These are phyloP conservation scores for Elsinoe batatas DNA, from an alignment of 2,329 filamentous ascomycete species.

Conservation along the genomic window DNA sequence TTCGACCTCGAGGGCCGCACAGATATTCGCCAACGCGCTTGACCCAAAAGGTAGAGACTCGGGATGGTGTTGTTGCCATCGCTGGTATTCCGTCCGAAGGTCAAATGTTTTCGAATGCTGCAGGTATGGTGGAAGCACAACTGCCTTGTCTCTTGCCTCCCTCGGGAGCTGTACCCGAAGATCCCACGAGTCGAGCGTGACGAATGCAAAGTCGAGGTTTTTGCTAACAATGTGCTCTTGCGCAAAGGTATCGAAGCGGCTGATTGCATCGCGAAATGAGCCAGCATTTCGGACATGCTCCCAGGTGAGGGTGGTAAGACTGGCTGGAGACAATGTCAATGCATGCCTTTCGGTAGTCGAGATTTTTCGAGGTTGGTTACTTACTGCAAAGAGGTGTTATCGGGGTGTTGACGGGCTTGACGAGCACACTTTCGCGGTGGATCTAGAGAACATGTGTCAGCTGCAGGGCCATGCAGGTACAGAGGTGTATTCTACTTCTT, in stretches of 20 bases:
- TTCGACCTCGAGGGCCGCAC: slow-evolving; percentile 94
- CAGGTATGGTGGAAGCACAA: slow-evolving; percentile 89
- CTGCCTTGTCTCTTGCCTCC: slow-evolving; percentile 95
- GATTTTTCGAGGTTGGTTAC: slow-evolving; percentile 34
- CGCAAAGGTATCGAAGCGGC: slow-evolving; percentile 87
- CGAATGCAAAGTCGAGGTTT: slow-evolving; percentile 94
- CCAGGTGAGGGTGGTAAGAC: slow-evolving; percentile 95
- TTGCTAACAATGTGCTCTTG: slow-evolving; percentile 82
- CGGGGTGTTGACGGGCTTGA: slow-evolving; percentile 96
- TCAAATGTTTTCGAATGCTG: slow-evolving; percentile 98
- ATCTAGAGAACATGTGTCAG: slow-evolving; percentile 47
- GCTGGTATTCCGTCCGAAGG: slow-evolving; percentile 91
- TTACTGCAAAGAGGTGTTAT: slow-evolving; percentile 98
- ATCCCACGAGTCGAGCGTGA: slow-evolving; percentile 97
- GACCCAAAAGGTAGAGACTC: slow-evolving; percentile 95
- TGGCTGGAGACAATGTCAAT: slow-evolving; percentile 51
- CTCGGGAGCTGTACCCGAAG: slow-evolving; percentile 93
- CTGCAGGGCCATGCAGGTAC: not conserved
- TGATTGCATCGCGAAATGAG: slow-evolving; percentile 92
- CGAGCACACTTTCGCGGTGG: slow-evolving; percentile 88
- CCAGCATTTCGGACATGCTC: slow-evolving; percentile 97
- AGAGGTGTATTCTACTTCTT: slow-evolving; percentile 55
- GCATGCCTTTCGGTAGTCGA: slow-evolving; percentile 16
- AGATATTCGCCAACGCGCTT: slow-evolving; percentile 93
- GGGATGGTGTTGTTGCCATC: slow-evolving; percentile 97